Base-by-base conservation (phyloP, 2,329 filamentous ascomycete species). In the Lojkania enalia region DNA sequence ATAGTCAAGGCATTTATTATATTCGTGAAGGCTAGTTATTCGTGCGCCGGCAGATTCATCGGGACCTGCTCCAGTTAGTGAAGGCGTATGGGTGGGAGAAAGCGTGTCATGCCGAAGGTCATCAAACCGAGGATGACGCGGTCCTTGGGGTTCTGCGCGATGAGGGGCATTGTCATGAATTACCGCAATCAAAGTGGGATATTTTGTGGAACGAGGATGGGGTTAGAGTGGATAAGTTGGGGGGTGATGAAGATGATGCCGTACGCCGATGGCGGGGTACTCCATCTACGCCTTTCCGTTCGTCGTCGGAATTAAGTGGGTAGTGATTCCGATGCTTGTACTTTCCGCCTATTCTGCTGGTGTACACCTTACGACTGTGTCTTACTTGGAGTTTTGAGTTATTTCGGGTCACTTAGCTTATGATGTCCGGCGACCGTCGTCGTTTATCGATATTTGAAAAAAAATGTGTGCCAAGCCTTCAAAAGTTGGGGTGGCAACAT, bases 51-150 rank as follows among this genome's bases (percentile, higher is more conserved):
- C 64, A 13, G 67, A 65, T 46, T 78, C 77, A 45, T 82, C 80
- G 2, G 64, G 87, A 83, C 20, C 72, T 71, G 50, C 2, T 12
- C 13, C 20, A 36, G n/a, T 46, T 13, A 47, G 42, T 36, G 29
- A n/a, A n/a, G n/a, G n/a, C n/a, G n/a, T n/a, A n/a, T n/a, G n/a
- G 33, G n/a, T 2, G 9, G 20, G 32, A 14, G 5, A 9, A 14
- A 13, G 13, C n/a, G 9, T 39, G 30, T 21, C 19, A 31, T 57
- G 69, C 69, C 87, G 74, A 90, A 90, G 63, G 86, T 91, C 90
- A 95, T 94, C 42, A 90, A 78, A 54, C 90, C 89, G 29, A 95
- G 83, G 76, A 95, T 89, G 60, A 90, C 77, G 52, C 87, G 81
- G 52, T 85, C 79, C 56, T 83, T 86, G 43, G 70, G 70, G 40